Percentiles rank a stretch among this genome's conserved stretches.
These are phyloP conservation scores for Desmodesmus armatus DNA, from an alignment of 139 green algal species.

Conservation along the genomic window DNA sequence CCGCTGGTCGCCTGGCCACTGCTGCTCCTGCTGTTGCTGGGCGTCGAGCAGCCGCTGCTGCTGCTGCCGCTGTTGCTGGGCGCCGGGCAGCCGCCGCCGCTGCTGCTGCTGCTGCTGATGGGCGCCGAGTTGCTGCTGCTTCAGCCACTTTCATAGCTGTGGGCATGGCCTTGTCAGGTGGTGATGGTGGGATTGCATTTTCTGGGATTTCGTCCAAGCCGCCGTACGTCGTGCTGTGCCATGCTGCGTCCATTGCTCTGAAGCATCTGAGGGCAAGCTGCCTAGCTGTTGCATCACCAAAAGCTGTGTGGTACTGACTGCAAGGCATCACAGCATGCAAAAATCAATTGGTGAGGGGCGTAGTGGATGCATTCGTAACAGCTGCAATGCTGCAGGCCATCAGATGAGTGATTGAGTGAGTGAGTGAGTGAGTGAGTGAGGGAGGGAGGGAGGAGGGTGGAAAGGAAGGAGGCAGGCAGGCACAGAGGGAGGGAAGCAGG, in stretches of 20 bases:
- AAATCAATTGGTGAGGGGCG: no score
- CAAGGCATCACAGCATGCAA: no score
- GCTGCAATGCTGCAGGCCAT: no score
- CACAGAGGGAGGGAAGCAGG: no score
- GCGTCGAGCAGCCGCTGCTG: slow-evolving; percentile 6
- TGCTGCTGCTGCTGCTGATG: neutral
- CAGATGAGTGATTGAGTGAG: no score
- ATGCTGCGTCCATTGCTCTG: neutral
- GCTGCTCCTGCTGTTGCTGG: neutral
- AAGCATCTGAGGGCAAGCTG: no score
- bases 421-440: no score
- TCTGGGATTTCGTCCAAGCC: no score
- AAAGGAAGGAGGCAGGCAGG: no score
- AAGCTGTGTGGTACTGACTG: neutral
- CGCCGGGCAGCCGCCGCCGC: neutral
- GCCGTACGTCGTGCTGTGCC: neutral
- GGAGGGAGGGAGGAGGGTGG: no score
- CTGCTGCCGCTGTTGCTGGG: neutral
- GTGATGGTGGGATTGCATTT: no score
- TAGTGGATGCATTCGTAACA: no score
- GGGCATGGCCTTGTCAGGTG: neutral
- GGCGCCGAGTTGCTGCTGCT: neutral
- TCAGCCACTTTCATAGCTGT: neutral
- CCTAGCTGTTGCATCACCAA: neutral
- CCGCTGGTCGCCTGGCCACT: neutral